Percentiles rank a stretch among this genome's conserved stretches.
phyloP scores from a whole-genome alignment of 257 asterid genomes.

The Solanum tacnaense region DNA sequence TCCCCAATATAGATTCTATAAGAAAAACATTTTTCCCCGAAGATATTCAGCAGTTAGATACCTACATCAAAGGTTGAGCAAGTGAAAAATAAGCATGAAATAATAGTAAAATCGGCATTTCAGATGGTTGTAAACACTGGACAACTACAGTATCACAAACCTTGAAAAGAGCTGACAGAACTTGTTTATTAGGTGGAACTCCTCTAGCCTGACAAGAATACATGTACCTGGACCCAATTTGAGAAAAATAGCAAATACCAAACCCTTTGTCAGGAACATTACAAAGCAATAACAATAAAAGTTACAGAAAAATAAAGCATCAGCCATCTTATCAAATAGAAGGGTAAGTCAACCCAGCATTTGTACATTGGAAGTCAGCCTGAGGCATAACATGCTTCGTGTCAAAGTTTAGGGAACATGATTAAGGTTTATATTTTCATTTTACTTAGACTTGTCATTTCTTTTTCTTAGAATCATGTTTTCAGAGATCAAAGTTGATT shows the following conservation, averaged over 20 bases:
- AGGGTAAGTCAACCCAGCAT: not conserved
- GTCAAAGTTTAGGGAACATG: not conserved
- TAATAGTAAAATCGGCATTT: not conserved
- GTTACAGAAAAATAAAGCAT: not conserved
- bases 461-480: not conserved
- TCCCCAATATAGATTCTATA: not conserved
- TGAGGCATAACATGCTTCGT: not conserved
- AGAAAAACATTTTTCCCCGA: not conserved
- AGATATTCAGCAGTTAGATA: not conserved
- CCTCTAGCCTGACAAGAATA: constrained; percentile 50
- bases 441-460: not conserved
- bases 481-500: not conserved
- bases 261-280: not conserved
- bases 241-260: not conserved
- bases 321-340: not conserved
- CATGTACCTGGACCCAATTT: constrained; percentile 45
- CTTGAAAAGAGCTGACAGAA: constrained; percentile 62
- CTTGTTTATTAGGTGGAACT: constrained; percentile 37
- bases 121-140: not conserved
- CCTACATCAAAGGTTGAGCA: not conserved
- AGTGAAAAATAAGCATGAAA: not conserved
- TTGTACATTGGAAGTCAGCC: not conserved
- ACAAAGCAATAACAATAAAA: not conserved
- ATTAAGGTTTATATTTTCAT: not conserved
- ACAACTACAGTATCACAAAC: constrained; percentile 20